These are phyloP conservation scores for Paramecium bursaria DNA, from an alignment of 73 alveolate species.

Conservation along the genomic window DNA sequence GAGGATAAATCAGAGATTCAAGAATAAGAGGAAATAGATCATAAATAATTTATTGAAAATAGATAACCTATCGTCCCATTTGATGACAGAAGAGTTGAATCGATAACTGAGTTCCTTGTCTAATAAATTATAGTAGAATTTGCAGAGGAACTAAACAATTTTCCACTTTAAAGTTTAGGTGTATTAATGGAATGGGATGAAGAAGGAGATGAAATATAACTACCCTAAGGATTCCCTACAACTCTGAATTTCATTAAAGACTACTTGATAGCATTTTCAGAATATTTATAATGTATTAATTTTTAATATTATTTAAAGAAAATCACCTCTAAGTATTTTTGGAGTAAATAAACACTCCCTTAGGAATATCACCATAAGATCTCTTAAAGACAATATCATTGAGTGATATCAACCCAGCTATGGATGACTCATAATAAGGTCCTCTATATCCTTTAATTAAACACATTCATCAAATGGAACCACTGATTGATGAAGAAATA, in stretches of 20 bases:
- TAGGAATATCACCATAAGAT: constrained; percentile 62
- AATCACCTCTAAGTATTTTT: constrained; percentile 17
- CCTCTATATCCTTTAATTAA: constrained; percentile 63
- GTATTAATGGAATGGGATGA: constrained; percentile 62
- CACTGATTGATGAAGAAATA: constrained; percentile 63
- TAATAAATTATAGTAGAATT: constrained; percentile 13
- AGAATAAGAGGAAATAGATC: background rate
- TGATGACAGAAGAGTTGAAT: constrained; percentile 43
- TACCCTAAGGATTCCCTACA: constrained; percentile 43
- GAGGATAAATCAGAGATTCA: background rate
- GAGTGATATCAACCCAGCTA: constrained; percentile 55
- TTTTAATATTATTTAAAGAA: constrained; percentile 3
- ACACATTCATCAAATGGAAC: constrained; percentile 60
- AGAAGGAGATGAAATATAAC: background rate
- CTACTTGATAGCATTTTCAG: constrained; percentile 59
- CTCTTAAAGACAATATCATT: constrained; percentile 58
- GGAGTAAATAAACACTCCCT: constrained; percentile 58
- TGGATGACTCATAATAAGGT: constrained; percentile 63
- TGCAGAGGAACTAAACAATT: constrained; percentile 43
- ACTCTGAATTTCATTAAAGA: constrained; percentile 65
- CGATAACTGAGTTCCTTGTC: constrained; percentile 5
- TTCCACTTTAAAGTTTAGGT: constrained; percentile 30
- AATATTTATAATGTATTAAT: constrained; percentile 56
- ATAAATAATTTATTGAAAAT: too few species aligned
- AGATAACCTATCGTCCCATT: constrained; percentile 35